phyloP scores from a whole-genome alignment of 352 stramenopile genomes.

The Pythium phragmitis region DNA sequence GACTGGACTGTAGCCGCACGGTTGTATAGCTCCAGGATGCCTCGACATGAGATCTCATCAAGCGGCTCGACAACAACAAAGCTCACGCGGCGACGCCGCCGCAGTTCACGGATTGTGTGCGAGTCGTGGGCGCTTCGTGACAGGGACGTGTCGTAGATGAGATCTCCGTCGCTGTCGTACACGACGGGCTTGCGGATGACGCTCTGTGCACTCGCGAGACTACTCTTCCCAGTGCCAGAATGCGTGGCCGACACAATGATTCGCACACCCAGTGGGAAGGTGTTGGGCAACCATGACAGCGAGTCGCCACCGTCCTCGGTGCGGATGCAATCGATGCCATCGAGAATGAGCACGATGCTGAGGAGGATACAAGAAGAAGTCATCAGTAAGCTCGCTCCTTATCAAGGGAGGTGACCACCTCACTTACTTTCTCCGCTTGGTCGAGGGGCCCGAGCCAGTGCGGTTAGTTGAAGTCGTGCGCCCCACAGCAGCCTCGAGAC shows the following conservation, averaged over 20 bases:
- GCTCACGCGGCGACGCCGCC: slow-evolving; percentile 47
- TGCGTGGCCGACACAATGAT: slow-evolving; percentile 76
- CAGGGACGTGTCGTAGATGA: slow-evolving; percentile 64
- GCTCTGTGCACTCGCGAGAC: slow-evolving; percentile 38
- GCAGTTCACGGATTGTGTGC: slow-evolving; percentile 72
- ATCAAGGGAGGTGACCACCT: background rate
- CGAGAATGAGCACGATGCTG: slow-evolving; percentile 78
- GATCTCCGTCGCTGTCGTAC: slow-evolving; percentile 67
- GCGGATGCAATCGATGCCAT: slow-evolving; percentile 79
- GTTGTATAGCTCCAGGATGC: slow-evolving; percentile 38
- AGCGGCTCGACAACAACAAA: slow-evolving; percentile 75
- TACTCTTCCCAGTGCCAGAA: slow-evolving; percentile 19
- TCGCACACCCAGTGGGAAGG: slow-evolving; percentile 60
- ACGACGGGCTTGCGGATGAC: slow-evolving; percentile 49
- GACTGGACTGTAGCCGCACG: background rate
- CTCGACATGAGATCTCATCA: slow-evolving; percentile 60
- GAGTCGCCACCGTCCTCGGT: slow-evolving; percentile 83
- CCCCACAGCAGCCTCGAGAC: slow-evolving; percentile 67
- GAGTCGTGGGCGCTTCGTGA: slow-evolving; percentile 46
- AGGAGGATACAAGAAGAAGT: background rate
- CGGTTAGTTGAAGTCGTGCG: slow-evolving; percentile 28
- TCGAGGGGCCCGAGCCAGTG: slow-evolving; percentile 20
- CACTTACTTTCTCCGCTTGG: slow-evolving; percentile 30
- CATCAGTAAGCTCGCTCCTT: too few relatives aligned
- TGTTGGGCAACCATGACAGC: slow-evolving; percentile 80